A percentile compares a stretch with the other conserved stretches of the same genome.
These are phyloP conservation scores for Calonectria honghensis DNA, from an alignment of 2,329 filamentous ascomycete genomes.

Conservation along the genomic window DNA sequence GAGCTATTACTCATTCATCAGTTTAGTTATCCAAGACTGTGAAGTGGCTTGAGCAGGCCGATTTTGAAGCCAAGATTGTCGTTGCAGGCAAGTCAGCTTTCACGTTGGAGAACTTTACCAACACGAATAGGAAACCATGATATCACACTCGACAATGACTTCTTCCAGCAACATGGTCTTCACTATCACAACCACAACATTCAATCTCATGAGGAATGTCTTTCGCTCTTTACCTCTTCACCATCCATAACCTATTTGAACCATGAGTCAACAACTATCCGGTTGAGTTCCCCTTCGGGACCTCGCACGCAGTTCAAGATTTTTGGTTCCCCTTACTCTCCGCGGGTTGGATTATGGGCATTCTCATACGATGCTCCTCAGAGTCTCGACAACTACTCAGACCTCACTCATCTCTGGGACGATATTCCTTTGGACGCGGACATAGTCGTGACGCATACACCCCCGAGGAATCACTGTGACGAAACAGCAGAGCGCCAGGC, in stretches of 20 bases:
- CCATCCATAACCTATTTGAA: slow-evolving; percentile 78
- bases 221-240: slow-evolving; percentile 72
- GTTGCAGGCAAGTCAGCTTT: slow-evolving; percentile 74
- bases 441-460: slow-evolving; percentile 83
- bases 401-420: slow-evolving; percentile 73
- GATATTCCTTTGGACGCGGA: slow-evolving; percentile 77
- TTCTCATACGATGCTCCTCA: slow-evolving; percentile 74
- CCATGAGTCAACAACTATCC: slow-evolving; percentile 73
- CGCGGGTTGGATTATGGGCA: slow-evolving; percentile 75
- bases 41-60: slow-evolving; percentile 79
- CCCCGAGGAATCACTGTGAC: slow-evolving; percentile 77
- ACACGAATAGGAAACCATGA: slow-evolving; percentile 81
- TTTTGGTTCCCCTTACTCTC: slow-evolving; percentile 83
- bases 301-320: slow-evolving; percentile 77
- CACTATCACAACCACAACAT: slow-evolving; percentile 74
- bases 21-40: slow-evolving; percentile 75
- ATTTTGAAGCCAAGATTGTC: slow-evolving; percentile 82
- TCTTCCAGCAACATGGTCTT: slow-evolving; percentile 72
- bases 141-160: slow-evolving; percentile 79
- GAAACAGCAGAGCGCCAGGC: slow-evolving; percentile 61
- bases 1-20: not conserved
- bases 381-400: slow-evolving; percentile 40
- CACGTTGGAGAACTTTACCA: slow-evolving; percentile 7
- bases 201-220: slow-evolving; percentile 73
- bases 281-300: slow-evolving; percentile 71